phyloP scores from a whole-genome alignment of 345 rosid genomes.

The Geranium rotundifolium region DNA sequence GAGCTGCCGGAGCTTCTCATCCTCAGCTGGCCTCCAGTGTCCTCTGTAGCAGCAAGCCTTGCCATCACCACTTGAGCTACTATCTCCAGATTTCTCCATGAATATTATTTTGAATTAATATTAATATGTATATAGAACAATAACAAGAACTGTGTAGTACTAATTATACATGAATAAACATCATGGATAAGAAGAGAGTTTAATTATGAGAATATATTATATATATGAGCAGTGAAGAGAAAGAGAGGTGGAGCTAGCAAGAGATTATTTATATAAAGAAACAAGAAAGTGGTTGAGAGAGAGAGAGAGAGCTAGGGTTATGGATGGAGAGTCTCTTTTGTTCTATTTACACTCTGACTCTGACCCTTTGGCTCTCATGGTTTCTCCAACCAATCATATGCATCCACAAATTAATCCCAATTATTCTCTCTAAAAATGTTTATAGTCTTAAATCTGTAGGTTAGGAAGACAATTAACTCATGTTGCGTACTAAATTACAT shows the following conservation, averaged over 20 bases:
- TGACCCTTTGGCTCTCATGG: constrained; percentile 2
- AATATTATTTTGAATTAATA: background rate
- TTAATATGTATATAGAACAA: no score
- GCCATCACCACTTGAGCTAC: background rate
- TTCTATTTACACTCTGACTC: constrained; percentile 1
- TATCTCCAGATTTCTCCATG: background rate
- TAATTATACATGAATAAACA: no score
- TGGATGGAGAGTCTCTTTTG: background rate
- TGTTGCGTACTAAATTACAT: no score
- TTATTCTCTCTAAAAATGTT: no score
- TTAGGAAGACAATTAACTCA: no score
- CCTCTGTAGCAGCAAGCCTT: constrained; percentile 34
- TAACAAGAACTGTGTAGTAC: background rate
- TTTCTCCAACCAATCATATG: background rate
- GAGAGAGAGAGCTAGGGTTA: background rate
- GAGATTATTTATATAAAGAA: background rate
- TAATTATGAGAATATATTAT: no score
- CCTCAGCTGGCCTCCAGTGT: constrained; percentile 75
- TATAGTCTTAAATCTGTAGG: no score
- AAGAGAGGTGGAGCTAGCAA: background rate
- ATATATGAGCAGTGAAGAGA: background rate
- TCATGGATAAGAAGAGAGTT: no score
- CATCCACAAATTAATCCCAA: no score
- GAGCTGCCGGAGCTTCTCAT: constrained; percentile 52
- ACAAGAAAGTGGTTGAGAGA: background rate